Conservation (phyloP, 129 eudicot species). For the Arctium lappa region DNA sequence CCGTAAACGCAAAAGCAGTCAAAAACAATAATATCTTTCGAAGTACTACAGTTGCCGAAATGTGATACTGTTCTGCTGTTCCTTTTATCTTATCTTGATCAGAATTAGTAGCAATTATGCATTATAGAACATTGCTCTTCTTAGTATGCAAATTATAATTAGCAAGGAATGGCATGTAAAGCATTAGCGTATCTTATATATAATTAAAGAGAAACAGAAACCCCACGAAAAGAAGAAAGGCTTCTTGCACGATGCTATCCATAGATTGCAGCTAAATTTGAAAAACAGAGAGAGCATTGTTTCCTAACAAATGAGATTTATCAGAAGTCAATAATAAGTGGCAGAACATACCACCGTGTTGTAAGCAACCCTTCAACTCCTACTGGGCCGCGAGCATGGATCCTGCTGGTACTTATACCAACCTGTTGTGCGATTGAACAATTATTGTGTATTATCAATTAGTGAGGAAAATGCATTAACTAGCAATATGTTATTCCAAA, state of each 20-base stretch:
- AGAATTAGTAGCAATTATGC: not conserved
- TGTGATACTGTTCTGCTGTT: too few species aligned
- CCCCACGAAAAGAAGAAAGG: not conserved
- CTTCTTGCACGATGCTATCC: not conserved
- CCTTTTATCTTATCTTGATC: not conserved
- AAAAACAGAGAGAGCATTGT: not conserved
- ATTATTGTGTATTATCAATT: not conserved
- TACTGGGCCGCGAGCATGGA: conserved; percentile 99
- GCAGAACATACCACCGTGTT: conserved; percentile 68
- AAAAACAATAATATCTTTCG: not conserved
- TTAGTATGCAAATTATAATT: not conserved
- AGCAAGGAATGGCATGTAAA: not conserved
- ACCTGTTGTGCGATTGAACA: conserved; percentile 48
- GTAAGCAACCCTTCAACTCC: conserved; percentile 97
- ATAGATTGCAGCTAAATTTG: not conserved
- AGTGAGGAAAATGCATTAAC: not conserved
- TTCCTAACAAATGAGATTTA: not conserved
- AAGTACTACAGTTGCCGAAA: not conserved
- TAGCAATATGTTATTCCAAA: not conserved
- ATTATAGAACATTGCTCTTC: not conserved
- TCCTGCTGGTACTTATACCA: conserved; percentile 94
- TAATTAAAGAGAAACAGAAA: not conserved
- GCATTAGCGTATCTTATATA: not conserved
- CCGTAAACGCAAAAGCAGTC: not conserved
- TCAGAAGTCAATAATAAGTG: not conserved